These are phyloP conservation scores for Diversispora eburnea DNA, from an alignment of 192 early-diverging fungal genomes.

Conservation along the genomic window DNA sequence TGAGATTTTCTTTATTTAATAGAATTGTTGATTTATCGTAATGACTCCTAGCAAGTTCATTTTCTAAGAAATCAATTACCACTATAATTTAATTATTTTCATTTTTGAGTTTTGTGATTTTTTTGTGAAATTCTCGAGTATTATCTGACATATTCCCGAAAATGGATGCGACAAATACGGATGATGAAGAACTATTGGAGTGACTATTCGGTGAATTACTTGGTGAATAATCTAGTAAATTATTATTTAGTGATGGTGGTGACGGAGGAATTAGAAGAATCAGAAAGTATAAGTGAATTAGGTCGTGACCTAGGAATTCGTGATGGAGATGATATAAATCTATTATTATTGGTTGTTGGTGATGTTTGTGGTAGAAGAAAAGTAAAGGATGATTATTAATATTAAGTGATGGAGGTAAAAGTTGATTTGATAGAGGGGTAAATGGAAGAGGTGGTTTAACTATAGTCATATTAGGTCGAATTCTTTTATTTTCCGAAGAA, in stretches of 20 bases:
- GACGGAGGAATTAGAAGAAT: not conserved
- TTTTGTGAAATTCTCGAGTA: constrained; percentile 28
- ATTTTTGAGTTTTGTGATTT: constrained; percentile 35
- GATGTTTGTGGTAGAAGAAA: constrained; percentile 27
- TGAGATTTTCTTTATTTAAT: constrained; percentile 39
- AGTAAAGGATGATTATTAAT: not conserved
- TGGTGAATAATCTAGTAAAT: not conserved
- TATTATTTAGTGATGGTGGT: not conserved
- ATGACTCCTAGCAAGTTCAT: constrained; percentile 43
- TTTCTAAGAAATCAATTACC: constrained; percentile 37
- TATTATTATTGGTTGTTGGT: constrained; percentile 19
- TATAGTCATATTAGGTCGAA: not conserved
- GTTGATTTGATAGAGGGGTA: not conserved
- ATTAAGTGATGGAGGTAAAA: not conserved
- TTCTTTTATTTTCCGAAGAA: not conserved
- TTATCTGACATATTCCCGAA: constrained; percentile 20
- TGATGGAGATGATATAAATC: not conserved
- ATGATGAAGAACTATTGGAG: constrained; percentile 12
- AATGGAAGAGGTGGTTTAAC: not conserved
- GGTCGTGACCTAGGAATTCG: not conserved
- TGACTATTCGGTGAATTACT: not conserved
- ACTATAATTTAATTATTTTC: constrained; percentile 37
- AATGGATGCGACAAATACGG: too few relatives aligned
- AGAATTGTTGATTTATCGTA: constrained; percentile 38
- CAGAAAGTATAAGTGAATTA: too few relatives aligned